Evolutionary conservation across 371 early-diverging fungal species (phyloP).

Genomic region (Rhizopus arrhizus): DNA sequence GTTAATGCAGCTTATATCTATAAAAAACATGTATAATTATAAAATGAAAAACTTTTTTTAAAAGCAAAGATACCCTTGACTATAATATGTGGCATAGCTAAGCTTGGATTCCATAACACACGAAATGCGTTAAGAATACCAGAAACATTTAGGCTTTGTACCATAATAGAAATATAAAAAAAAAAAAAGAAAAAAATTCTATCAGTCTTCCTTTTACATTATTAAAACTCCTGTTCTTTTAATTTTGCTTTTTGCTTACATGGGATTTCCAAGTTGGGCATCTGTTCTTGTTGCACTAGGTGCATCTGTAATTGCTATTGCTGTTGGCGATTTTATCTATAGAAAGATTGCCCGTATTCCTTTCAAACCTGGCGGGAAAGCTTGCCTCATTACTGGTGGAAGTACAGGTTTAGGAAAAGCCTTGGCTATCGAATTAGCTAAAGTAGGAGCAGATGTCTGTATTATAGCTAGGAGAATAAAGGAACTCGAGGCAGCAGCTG

Average conservation of each 20-base stretch:
- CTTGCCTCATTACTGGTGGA: conserved; percentile 92
- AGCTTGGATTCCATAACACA: conserved; percentile 64
- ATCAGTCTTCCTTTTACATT: not conserved
- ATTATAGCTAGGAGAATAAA: conserved; percentile 78
- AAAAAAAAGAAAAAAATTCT: not conserved
- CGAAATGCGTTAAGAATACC: conserved; percentile 64
- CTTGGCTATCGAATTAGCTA: conserved; percentile 74
- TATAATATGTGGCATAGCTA: conserved; percentile 74
- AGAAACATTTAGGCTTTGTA: conserved; percentile 76
- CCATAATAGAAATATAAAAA: conserved; percentile 52
- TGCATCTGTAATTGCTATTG: conserved; percentile 23
- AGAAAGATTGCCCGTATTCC: conserved; percentile 35
- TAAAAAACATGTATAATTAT: not conserved
- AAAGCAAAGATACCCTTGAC: conserved; percentile 61
- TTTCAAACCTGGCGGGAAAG: conserved; percentile 55
- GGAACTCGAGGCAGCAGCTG: conserved; percentile 57
- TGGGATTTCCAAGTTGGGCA: conserved; percentile 46
- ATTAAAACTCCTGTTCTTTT: conserved; percentile 6
- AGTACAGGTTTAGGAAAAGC: conserved; percentile 91
- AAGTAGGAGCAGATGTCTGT: conserved; percentile 84
- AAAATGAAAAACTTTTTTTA: not conserved
- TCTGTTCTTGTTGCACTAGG: conserved; percentile 40
- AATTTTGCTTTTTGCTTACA: conserved; percentile 1
- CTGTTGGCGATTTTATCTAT: conserved; percentile 30
- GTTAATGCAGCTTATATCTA: conserved; percentile 73